Conservation (phyloP, 2,329 filamentous ascomycete species). For the Sclerotinia minor region DNA sequence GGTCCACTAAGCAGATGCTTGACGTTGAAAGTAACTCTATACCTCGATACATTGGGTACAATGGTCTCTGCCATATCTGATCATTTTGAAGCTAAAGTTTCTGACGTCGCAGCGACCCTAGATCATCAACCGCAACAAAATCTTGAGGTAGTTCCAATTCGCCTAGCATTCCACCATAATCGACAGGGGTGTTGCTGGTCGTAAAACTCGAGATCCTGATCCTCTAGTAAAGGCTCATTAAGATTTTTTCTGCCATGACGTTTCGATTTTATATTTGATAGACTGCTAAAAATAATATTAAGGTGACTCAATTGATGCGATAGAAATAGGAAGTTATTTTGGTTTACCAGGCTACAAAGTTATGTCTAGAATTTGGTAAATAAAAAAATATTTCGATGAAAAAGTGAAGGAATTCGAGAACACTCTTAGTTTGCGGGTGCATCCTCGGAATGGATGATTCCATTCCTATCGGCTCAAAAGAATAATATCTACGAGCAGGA, state of each 20-base stretch:
- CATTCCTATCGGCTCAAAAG: background rate
- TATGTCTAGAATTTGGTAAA: background rate
- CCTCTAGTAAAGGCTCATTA: background rate
- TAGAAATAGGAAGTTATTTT: background rate
- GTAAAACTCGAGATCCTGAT: constrained; percentile 6
- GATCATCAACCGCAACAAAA: background rate
- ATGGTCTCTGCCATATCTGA: background rate
- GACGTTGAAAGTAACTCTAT: background rate
- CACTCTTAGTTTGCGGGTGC: background rate
- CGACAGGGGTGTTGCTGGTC: background rate
- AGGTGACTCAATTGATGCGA: background rate
- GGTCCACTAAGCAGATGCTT: background rate
- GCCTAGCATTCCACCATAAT: background rate
- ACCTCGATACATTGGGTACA: background rate
- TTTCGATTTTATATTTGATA: background rate
- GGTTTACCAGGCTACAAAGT: background rate
- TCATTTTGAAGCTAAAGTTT: background rate
- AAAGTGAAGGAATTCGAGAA: background rate
- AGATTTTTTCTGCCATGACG: background rate
- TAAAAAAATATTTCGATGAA: background rate
- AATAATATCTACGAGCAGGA: background rate
- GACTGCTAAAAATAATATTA: too few relatives aligned
- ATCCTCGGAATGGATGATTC: background rate
- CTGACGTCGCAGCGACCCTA: background rate
- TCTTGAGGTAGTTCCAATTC: background rate